These are phyloP conservation scores for Apiospora phragmitis DNA, from an alignment of 2,329 filamentous ascomycete species.

Conservation along the genomic window DNA sequence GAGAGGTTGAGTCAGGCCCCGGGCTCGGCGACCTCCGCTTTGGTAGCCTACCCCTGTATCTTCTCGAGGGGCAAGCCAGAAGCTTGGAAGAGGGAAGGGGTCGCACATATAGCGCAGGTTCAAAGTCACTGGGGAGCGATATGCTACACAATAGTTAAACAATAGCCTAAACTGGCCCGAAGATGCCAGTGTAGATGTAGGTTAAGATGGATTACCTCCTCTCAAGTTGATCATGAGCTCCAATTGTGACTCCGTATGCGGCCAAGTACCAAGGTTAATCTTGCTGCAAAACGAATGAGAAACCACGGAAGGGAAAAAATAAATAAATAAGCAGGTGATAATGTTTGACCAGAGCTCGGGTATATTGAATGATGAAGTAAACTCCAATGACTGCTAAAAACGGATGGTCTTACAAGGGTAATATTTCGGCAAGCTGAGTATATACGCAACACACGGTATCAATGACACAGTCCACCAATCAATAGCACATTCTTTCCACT, in stretches of 20 bases:
- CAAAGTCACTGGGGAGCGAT: neutral
- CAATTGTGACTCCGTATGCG: neutral
- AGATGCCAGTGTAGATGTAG: neutral
- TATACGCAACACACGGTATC: neutral
- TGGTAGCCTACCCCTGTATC: too few species aligned
- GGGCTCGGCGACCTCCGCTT: neutral
- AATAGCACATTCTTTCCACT: neutral
- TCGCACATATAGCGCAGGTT: neutral
- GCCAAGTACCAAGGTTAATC: too few species aligned
- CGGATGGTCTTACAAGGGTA: neutral
- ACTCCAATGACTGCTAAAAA: neutral
- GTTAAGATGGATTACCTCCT: neutral
- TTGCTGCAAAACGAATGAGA: neutral
- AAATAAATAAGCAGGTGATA: neutral
- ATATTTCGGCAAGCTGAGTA: neutral
- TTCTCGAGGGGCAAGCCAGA: neutral
- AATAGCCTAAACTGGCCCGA: neutral
- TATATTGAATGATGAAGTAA: neutral
- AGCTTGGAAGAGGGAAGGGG: neutral
- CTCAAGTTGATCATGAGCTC: neutral
- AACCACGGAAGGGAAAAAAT: neutral
- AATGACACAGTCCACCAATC: neutral
- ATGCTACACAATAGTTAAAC: neutral
- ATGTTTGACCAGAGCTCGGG: neutral
- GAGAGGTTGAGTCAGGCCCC: neutral